These are phyloP conservation scores for Colletotrichum sidae DNA, from an alignment of 2,329 filamentous ascomycete species.

Conservation along the genomic window DNA sequence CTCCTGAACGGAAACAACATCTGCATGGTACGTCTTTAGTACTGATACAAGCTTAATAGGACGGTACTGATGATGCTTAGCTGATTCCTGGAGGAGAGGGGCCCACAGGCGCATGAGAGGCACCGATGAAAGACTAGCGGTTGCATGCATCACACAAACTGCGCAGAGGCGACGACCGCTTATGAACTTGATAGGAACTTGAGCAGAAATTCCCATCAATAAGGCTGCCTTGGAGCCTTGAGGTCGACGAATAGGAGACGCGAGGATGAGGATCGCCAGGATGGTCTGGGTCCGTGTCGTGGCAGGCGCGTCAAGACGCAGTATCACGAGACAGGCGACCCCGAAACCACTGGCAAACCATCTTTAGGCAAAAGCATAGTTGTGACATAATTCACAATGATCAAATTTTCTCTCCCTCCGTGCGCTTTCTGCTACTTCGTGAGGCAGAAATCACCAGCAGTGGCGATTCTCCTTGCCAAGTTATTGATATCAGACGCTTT, in stretches of 20 bases:
- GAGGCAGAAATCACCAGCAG: slow-evolving; percentile 6
- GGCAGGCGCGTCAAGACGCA: not conserved
- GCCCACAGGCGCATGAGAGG: slow-evolving; percentile 53
- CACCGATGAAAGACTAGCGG: not conserved
- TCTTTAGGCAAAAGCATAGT: slow-evolving; percentile 5
- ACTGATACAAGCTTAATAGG: too few relatives aligned
- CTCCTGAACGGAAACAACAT: slow-evolving; percentile 98
- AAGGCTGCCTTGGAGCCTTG: too few relatives aligned
- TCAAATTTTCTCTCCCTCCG: slow-evolving; percentile 17
- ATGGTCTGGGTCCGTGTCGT: too few relatives aligned
- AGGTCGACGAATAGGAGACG: too few relatives aligned
- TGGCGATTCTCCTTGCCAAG: slow-evolving; percentile 18
- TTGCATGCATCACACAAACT: not conserved
- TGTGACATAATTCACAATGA: slow-evolving; percentile 30
- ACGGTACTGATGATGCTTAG: slow-evolving; percentile 53
- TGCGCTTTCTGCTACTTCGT: slow-evolving; percentile 9
- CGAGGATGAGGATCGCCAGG: too few relatives aligned
- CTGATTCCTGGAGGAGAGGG: slow-evolving; percentile 84
- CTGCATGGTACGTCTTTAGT: slow-evolving; percentile 82
- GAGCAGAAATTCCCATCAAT: too few relatives aligned
- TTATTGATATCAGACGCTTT: slow-evolving; percentile 29
- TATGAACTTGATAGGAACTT: too few relatives aligned
- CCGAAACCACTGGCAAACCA: too few relatives aligned
- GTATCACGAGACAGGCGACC: not conserved
- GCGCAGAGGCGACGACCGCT: too few relatives aligned